Percentiles rank a stretch among this genome's conserved stretches.
These are phyloP conservation scores for Paracorniculantispora psalliotae DNA, from an alignment of 2,329 filamentous ascomycete species.

Conservation along the genomic window DNA sequence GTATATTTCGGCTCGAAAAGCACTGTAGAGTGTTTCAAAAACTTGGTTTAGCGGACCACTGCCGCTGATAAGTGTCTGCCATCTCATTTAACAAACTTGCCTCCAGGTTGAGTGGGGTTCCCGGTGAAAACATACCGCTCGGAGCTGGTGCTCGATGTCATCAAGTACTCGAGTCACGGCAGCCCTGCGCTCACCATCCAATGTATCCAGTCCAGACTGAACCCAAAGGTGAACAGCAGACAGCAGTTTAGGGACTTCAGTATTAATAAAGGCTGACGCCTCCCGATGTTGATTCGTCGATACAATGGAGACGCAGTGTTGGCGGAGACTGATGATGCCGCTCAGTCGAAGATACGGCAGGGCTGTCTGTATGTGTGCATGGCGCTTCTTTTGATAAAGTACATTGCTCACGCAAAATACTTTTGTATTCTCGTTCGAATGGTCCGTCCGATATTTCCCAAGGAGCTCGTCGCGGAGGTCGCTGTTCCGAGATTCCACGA, in stretches of 20 bases:
- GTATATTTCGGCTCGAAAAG: constrained; percentile 1
- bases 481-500: constrained; percentile 35
- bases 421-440: constrained; percentile 21
- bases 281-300: constrained; percentile 35
- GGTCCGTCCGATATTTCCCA: constrained; percentile 23
- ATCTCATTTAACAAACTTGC: neutral
- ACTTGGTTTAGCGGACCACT: neutral
- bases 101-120: neutral
- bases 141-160: constrained; percentile 26
- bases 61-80: neutral
- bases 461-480: constrained; percentile 27
- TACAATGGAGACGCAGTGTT: constrained; percentile 41
- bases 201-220: constrained; percentile 34
- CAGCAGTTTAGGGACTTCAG: constrained; percentile 37
- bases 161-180: constrained; percentile 28
- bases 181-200: constrained; percentile 32
- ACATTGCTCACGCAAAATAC: constrained; percentile 43
- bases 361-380: constrained; percentile 20
- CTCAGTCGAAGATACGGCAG: constrained; percentile 34
- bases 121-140: constrained; percentile 23
- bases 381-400: constrained; percentile 35
- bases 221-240: constrained; percentile 40
- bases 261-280: constrained; percentile 32
- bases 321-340: constrained; percentile 36
- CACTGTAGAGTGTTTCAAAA: neutral